Conservation (phyloP, 2,329 filamentous ascomycete genomes). For the Apiospora aurea region DNA sequence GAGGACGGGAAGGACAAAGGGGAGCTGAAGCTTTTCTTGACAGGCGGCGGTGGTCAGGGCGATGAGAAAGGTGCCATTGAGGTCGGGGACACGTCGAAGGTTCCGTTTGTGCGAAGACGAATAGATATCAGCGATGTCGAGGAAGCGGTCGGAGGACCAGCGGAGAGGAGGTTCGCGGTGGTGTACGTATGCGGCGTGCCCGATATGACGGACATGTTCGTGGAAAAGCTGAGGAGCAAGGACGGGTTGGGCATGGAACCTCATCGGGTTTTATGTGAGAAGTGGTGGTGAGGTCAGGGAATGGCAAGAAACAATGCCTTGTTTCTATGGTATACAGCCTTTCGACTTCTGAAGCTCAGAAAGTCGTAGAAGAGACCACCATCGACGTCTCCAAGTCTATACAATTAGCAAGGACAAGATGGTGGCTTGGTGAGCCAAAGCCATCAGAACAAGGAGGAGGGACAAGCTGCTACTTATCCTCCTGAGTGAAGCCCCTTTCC, state of each 20-base stretch:
- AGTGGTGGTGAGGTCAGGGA: conserved; percentile 62
- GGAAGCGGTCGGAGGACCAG: conserved; percentile 45
- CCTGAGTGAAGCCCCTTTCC: no score
- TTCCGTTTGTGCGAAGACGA: conserved; percentile 42
- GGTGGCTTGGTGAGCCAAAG: no score
- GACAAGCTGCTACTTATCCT: no score
- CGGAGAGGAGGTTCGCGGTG: conserved; percentile 50
- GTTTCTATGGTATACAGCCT: neutral
- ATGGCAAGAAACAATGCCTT: neutral
- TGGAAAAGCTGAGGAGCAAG: conserved; percentile 51
- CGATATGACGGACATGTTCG: conserved; percentile 72
- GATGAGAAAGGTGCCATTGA: neutral
- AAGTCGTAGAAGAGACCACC: no score
- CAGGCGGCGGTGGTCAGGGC: conserved; percentile 35
- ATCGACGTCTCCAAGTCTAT: no score
- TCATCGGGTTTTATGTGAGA: conserved; percentile 63
- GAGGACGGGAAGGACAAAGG: conserved; percentile 46
- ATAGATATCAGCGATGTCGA: conserved; percentile 52
- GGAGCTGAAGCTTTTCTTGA: conserved; percentile 55
- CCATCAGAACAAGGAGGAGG: no score
- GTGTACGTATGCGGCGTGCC: conserved; percentile 75
- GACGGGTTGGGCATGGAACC: conserved; percentile 48
- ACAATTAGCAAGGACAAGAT: no score
- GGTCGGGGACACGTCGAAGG: neutral
- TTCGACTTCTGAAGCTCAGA: no score